These are phyloP conservation scores for Pythium rishiriense DNA, from an alignment of 352 stramenopile genomes.

Conservation along the genomic window DNA sequence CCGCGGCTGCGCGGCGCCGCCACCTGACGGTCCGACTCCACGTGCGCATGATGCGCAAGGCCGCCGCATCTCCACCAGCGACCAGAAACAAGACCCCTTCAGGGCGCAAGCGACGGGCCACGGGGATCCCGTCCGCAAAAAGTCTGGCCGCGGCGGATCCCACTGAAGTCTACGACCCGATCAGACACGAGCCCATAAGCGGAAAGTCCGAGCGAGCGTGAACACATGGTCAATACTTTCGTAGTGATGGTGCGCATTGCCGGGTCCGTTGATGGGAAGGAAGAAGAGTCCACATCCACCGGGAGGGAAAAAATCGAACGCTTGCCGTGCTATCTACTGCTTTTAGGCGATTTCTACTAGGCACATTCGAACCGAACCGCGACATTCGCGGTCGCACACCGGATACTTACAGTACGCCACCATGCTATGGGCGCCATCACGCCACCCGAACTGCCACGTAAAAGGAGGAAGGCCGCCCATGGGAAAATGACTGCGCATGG, in stretches of 20 bases:
- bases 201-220: background rate
- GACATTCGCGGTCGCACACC: too few species aligned
- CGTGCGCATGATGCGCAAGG: conserved; percentile 10
- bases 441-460: too few species aligned
- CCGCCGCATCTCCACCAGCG: conserved; percentile 5
- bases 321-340: background rate
- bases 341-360: background rate
- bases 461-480: too few species aligned
- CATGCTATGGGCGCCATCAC: too few species aligned
- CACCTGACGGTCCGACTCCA: conserved; percentile 18
- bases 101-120: background rate
- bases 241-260: conserved; percentile 3
- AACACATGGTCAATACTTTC: conserved; percentile 7
- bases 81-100: conserved; percentile 7
- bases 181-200: background rate
- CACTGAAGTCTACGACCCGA: conserved; percentile 3
- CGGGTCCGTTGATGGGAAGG: background rate
- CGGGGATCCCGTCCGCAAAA: background rate
- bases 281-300: background rate
- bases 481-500: too few species aligned
- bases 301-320: background rate
- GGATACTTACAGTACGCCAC: background rate
- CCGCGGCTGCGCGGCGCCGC: conserved; percentile 16
- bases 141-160: background rate
- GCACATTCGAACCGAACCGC: background rate